A percentile compares a stretch with the other conserved stretches of the same genome.
These are phyloP conservation scores for Fusarium pininemorale DNA, from an alignment of 2,329 filamentous ascomycete species.

Conservation along the genomic window DNA sequence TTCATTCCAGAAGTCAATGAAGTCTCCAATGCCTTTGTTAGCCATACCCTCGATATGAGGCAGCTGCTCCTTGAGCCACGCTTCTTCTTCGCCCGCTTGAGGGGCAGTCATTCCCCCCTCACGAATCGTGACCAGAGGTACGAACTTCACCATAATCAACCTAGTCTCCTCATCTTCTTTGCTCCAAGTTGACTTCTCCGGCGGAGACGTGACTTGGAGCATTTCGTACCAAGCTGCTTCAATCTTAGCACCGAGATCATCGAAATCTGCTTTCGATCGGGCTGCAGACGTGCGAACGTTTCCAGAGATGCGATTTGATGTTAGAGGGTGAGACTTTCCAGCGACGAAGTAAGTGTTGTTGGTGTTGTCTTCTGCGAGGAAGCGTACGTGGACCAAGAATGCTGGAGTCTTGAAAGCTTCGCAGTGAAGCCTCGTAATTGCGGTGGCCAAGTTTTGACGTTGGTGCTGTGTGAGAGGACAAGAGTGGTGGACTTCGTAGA, in stretches of 20 bases:
- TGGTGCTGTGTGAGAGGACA: constrained; percentile 7
- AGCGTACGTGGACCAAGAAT: constrained; percentile 33
- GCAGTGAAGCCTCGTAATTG: constrained; percentile 28
- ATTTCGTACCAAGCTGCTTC: constrained; percentile 20
- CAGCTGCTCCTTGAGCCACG: constrained; percentile 20
- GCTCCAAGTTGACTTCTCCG: not conserved
- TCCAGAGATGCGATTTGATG: constrained; percentile 27
- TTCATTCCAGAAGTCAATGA: constrained; percentile 6
- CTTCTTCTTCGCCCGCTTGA: constrained; percentile 26
- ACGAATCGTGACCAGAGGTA: constrained; percentile 26
- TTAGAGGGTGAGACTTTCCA: not conserved
- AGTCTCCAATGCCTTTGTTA: constrained; percentile 10
- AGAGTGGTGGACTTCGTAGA: constrained; percentile 33
- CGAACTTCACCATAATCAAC: constrained; percentile 22
- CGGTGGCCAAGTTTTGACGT: constrained; percentile 5
- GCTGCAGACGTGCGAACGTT: constrained; percentile 21
- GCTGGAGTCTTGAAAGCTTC: constrained; percentile 19
- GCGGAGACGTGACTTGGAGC: not conserved
- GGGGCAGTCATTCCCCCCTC: constrained; percentile 34
- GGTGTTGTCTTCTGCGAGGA: not conserved
- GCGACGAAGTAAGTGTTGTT: constrained; percentile 22
- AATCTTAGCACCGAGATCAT: constrained; percentile 15
- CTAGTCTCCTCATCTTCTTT: constrained; percentile 1
- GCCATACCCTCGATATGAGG: constrained; percentile 26
- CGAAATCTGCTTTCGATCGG: constrained; percentile 17